Evolutionary conservation across 23 red algal genomes (phyloP), one percentile per base, ranked within the genome.

Genomic region (Chondrus crispus): DNA sequence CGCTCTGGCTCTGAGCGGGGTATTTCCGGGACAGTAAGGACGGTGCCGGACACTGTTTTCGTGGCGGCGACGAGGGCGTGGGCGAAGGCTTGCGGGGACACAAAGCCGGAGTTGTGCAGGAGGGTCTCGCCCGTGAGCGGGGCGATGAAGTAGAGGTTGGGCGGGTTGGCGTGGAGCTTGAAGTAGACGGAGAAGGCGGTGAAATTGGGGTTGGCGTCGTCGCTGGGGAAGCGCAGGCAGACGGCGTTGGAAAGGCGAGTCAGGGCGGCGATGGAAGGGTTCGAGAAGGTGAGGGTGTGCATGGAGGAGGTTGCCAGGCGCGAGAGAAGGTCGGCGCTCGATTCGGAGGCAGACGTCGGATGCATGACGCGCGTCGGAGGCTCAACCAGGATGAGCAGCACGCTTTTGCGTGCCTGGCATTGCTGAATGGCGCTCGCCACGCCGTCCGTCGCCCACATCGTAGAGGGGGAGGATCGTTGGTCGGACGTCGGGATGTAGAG

Each of bases 81-180:
- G 22, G 28, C 8, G 38, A 77, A 77, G 10, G 37, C 11, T 46
- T 16, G 32, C 1, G 71, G 71, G 12, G 71, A 77, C 44, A 77
- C 71, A 48, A 14, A 77, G 11, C 71, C 71, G n/a, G 37, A 39
- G 26, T 46, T 42, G 10, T 26, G 26, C 10, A 46, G 0, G 9
- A 77, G 22, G 9, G 44, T 48, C 1, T 46, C 38, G 22, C 71
- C 71, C 37, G 71, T 77, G 44, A 13, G 10, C 9, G 71, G 71
- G 16, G 71, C 26, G 13, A 77, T 77, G 19, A 77, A 48, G 71
- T 46, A 77, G 38, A 77, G 37, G 71, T 77, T 77, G 8, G 71
- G 71, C 11, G 71, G 37, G 13, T 26, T 42, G 8, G n/a, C 38
- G 28, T 10, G 1, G 12, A 77, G 38, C 38, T 42, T 46, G 71